Base-by-base conservation (phyloP, 495 filamentous ascomycete species). In the Annulohypoxylon maeteangense region DNA sequence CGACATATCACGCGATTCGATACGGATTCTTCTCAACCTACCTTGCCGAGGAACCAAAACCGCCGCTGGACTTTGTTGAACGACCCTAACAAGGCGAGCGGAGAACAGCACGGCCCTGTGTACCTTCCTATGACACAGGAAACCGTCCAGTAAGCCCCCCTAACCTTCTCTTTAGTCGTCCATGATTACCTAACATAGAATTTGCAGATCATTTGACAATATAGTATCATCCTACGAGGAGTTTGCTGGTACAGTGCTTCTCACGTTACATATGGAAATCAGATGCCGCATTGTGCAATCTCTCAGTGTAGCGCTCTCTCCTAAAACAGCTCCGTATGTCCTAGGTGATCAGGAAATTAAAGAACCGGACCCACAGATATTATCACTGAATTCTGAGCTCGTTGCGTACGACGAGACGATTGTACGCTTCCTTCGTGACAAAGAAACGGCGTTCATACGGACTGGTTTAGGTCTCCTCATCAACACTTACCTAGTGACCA, bases 121-220 rank as follows among this genome's bases (percentile, higher is more conserved):
- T 94, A 96, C 76, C 86, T 98, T 18, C 95, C 96, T 0, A 91
- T 99, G 81, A 97, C 94, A 68, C 83, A 87, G 40, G 92, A 97
- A 67, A 95, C 92, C 0, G 93, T 92, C 36, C 81, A 82, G 86
- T 91, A 87, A 80, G 85, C 82, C 36, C 27, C 36, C 53, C 25
- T 32, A 50, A 4, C 38, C 11, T 23, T 56, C 12, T 4, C 10
- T 27, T 18, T 38, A 22, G 31, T 40, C 60, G 22, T 57, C 5
- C 8, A 22, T 10, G 7, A 18, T 54, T 51, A 57, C 56, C 74
- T 81, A 70, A 81, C 68, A 65, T 1, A 18, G 3, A 32, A 74
- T 55, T 47, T 34, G 3, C 56, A 90, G 88, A 68, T 88, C 87
- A n/a, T 98, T 99, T 75, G 96, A 99, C 78, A 88, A 84, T 54